Evolutionary conservation across 345 rosid species (phyloP), one percentile per base, ranked within the genome.

Genomic region (Diplotaxis tenuifolia): DNA sequence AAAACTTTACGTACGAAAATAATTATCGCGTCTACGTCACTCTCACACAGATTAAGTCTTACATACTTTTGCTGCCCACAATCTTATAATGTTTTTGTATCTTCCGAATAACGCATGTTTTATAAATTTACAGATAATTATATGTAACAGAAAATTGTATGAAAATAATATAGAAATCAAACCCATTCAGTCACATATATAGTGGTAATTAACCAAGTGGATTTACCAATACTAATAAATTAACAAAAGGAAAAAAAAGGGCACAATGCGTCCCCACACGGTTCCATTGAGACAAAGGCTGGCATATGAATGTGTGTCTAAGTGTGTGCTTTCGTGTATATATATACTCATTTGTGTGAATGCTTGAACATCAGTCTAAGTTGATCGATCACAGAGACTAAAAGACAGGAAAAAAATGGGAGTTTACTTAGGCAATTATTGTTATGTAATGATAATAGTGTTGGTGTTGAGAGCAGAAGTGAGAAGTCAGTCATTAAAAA

Each of bases 241-340:
- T 65, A 65, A 65, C 9, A 47, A 64, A 47, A 57, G 40, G 45
- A 28, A 70, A 58, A 62, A 15, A 6, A 32, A 65, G 8, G 62
- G 62, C 80, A 77, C 81, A 72, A 67, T 19, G 15, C 55, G 77
- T 70, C 81, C 77, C 81, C 77, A 77, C 81, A 40, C 81, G 81
- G 70, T 67, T 77, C 77, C 73, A 72, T 67, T 59, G 60, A 59
- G 68, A 59, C 73, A 71, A 71, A 60, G n/a, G 50, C 47, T 25
- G 18, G 61, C 61, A 27, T 57, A 57, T 27, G 34, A 5, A 15
- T 5, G 7, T 40, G 32, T 7, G n/a, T 16, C 0, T 21, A 22
- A 11, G 65, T 36, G 16, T 25, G 40, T 23, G 62, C n/a, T 19
- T 65, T 21, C 5, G 25, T 18, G 10, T 42, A 9, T 63, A 60